Percentiles rank a stretch among this genome's conserved stretches.
Evolutionary conservation across 768 basidiomycete genomes (phyloP).

Genomic region (Lactarius hengduanensis): DNA sequence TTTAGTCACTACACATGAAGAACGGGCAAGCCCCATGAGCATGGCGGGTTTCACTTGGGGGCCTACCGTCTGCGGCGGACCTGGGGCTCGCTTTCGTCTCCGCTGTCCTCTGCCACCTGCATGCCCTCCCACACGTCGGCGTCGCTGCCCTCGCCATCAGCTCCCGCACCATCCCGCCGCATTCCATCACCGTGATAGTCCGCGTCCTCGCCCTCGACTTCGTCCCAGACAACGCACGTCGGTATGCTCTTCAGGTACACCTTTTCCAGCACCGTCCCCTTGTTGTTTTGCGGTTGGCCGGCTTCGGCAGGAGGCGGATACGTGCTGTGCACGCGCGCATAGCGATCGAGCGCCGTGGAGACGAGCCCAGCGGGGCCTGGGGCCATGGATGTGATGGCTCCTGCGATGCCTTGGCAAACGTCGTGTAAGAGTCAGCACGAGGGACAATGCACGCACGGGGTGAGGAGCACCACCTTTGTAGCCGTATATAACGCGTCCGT

Average conservation of each 20-base stretch:
- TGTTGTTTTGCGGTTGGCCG: conserved; percentile 52
- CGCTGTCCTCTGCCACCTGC: conserved; percentile 48
- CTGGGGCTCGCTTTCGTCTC: conserved; percentile 32
- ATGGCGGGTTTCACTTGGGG: not conserved
- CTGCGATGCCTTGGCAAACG: conserved; percentile 56
- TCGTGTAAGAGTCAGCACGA: not conserved
- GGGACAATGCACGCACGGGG: not conserved
- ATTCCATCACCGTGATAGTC: not conserved
- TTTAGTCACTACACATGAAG: not conserved
- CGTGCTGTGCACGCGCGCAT: conserved; percentile 64
- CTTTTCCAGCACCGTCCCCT: conserved; percentile 63
- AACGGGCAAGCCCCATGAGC: not conserved
- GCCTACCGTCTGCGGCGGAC: conserved; percentile 31
- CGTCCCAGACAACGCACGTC: conserved; percentile 65
- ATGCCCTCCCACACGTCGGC: conserved; percentile 69
- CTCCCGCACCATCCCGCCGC: conserved; percentile 36
- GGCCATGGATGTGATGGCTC: conserved; percentile 65
- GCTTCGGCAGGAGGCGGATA: conserved; percentile 48
- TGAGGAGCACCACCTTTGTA: conserved; percentile 60
- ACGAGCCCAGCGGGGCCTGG: conserved; percentile 52
- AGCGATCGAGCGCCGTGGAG: conserved; percentile 68
- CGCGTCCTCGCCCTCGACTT: conserved; percentile 25
- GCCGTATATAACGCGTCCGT: conserved; percentile 58
- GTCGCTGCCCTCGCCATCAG: conserved; percentile 34
- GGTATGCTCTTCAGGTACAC: conserved; percentile 61